Evolutionary conservation across 1,284 basidiomycete species (phyloP).

Genomic region (Cutaneotrichosporon sp.): DNA sequence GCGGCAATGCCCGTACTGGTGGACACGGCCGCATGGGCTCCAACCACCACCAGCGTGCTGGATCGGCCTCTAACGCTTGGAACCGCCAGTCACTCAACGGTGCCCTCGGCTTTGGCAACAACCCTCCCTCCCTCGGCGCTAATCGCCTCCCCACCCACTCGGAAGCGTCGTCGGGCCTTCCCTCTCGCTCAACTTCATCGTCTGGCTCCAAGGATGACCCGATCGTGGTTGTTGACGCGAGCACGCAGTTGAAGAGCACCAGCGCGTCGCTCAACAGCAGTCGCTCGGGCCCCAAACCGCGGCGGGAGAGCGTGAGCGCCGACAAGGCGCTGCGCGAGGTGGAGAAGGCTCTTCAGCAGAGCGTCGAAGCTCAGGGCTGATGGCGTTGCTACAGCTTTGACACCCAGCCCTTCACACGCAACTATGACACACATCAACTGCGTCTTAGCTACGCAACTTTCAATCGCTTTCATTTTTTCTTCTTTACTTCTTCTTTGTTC

Average conservation of each 20-base stretch:
- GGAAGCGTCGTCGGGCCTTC: conserved; percentile 27
- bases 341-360: conserved; percentile 62
- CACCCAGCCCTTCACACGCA: too few species aligned
- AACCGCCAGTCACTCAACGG: conserved; percentile 25
- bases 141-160: conserved; percentile 37
- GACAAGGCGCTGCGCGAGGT: conserved; percentile 63
- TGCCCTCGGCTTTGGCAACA: conserved; percentile 22
- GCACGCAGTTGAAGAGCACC: conserved; percentile 14
- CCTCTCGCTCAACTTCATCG: conserved; percentile 23
- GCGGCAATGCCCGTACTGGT: conserved; percentile 6
- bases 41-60: conserved; percentile 23
- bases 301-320: conserved; percentile 51
- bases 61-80: conserved; percentile 35
- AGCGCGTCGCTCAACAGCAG: conserved; percentile 8
- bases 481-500: not conserved
- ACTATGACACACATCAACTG: too few species aligned
- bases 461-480: too few species aligned
- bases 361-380: conserved; percentile 24
- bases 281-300: conserved; percentile 8
- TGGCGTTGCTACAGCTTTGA: too few species aligned
- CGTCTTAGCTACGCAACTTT: too few species aligned
- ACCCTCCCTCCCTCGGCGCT: conserved; percentile 19
- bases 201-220: conserved; percentile 22
- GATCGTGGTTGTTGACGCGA: conserved; percentile 27
- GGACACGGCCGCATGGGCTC: conserved; percentile 14